A percentile compares a stretch with the other conserved stretches of the same genome.
Evolutionary conservation across 768 basidiomycete species (phyloP).

Genomic region (Chalciporus chontae): DNA sequence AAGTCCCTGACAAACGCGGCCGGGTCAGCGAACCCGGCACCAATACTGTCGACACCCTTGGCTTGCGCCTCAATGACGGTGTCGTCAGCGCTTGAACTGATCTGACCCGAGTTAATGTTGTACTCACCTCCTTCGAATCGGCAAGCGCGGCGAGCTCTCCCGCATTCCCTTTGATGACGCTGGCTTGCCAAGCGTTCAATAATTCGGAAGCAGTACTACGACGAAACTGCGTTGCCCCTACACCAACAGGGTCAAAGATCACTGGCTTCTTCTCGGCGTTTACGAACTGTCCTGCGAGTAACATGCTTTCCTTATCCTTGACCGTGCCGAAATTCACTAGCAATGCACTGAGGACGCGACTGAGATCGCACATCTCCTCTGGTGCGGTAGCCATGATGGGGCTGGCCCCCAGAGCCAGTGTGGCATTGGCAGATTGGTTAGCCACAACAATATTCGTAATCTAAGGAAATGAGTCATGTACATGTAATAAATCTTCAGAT

Average conservation of each 20-base stretch:
- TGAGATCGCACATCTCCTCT: constrained; percentile 78
- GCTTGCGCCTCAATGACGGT: constrained; percentile 50
- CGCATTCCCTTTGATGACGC: constrained; percentile 93
- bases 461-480: constrained; percentile 34
- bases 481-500: not conserved
- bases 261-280: constrained; percentile 71
- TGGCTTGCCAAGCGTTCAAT: constrained; percentile 74
- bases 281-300: constrained; percentile 65
- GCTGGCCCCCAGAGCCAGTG: constrained; percentile 81
- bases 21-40: constrained; percentile 74
- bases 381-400: constrained; percentile 92
- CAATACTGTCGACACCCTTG: constrained; percentile 85
- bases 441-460: constrained; percentile 89
- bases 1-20: constrained; percentile 62
- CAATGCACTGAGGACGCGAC: constrained; percentile 59
- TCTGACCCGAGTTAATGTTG: not conserved
- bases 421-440: constrained; percentile 88
- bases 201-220: constrained; percentile 57
- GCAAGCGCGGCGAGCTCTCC: constrained; percentile 81
- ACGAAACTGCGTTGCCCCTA: constrained; percentile 77
- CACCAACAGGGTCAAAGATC: constrained; percentile 89
- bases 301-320: constrained; percentile 67
- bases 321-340: constrained; percentile 89
- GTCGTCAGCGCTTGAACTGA: not conserved
- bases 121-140: constrained; percentile 66